These are phyloP conservation scores for Dothistroma pini DNA, from an alignment of 2,329 filamentous ascomycete species.

Conservation along the genomic window DNA sequence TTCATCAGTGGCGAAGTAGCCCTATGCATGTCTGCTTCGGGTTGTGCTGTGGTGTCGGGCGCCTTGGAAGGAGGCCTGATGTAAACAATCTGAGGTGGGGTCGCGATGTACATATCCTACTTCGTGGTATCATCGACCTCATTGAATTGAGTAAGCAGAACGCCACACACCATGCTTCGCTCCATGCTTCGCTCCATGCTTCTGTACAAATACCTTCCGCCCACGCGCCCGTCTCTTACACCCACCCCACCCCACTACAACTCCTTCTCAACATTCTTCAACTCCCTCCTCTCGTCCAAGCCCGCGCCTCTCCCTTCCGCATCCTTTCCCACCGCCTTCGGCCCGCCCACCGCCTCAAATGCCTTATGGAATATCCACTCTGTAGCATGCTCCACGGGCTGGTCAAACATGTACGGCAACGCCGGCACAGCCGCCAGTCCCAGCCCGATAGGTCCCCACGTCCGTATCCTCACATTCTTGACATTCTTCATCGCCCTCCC, in stretches of 20 bases:
- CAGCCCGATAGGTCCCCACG: constrained; percentile 84
- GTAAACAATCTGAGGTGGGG: background rate
- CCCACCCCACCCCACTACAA: constrained; percentile 26
- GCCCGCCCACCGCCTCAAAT: constrained; percentile 69
- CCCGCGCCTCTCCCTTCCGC: constrained; percentile 34
- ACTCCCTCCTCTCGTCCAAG: constrained; percentile 13
- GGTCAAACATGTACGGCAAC: constrained; percentile 79
- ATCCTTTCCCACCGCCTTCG: constrained; percentile 51
- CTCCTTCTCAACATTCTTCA: constrained; percentile 37
- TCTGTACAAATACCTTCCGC: constrained; percentile 1
- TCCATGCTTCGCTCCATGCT: background rate
- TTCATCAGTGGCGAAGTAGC: too few species aligned
- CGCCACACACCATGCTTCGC: constrained; percentile 7
- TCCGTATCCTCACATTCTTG: constrained; percentile 72
- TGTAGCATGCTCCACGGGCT: constrained; percentile 87
- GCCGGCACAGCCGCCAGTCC: constrained; percentile 69
- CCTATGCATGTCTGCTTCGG: too few species aligned
- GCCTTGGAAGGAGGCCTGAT: background rate
- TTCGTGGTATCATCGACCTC: background rate
- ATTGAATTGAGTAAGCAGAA: constrained; percentile 6
- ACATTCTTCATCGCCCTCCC: constrained; percentile 77
- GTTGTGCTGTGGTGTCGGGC: too few species aligned
- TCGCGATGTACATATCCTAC: background rate
- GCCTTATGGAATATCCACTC: constrained; percentile 86
- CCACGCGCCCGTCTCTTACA: background rate